Conservation (phyloP, 208 protist genomes). For the Leishmania braziliensis region DNA sequence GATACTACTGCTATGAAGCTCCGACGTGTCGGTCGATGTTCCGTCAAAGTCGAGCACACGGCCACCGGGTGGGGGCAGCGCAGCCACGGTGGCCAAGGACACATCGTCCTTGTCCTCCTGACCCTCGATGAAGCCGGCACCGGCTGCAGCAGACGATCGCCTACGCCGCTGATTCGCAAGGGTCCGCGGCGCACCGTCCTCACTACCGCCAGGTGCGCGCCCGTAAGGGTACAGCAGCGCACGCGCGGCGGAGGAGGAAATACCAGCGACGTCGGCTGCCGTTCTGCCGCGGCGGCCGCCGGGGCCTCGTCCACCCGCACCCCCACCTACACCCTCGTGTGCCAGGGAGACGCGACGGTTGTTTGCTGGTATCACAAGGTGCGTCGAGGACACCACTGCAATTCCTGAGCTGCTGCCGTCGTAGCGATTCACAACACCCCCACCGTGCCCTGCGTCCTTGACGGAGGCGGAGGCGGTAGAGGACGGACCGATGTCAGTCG, state of each 20-base stretch:
- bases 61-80: conserved; percentile 22
- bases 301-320: background rate
- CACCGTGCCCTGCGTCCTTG: background rate
- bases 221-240: conserved; percentile 16
- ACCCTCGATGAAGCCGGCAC: conserved; percentile 28
- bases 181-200: background rate
- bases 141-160: conserved; percentile 12
- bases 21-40: conserved; percentile 8
- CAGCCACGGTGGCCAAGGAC: conserved; percentile 19
- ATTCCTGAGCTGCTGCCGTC: background rate
- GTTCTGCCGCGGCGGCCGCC: background rate
- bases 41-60: conserved; percentile 27
- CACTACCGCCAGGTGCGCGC: background rate
- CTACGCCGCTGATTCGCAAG: background rate
- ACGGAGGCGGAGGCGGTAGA: background rate
- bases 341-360: conserved; percentile 39
- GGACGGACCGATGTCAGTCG: background rate
- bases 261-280: conserved; percentile 19
- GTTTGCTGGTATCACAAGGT: conserved; percentile 39
- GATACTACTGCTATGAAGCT: background rate
- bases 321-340: conserved; percentile 3
- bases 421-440: background rate
- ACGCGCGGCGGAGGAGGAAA: conserved; percentile 23
- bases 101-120: conserved; percentile 14
- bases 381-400: conserved; percentile 26